These are phyloP conservation scores for Pseudisothecium myosuroides DNA, from an alignment of 225 moss, liverwort and hornwort genomes.

Conservation along the genomic window DNA sequence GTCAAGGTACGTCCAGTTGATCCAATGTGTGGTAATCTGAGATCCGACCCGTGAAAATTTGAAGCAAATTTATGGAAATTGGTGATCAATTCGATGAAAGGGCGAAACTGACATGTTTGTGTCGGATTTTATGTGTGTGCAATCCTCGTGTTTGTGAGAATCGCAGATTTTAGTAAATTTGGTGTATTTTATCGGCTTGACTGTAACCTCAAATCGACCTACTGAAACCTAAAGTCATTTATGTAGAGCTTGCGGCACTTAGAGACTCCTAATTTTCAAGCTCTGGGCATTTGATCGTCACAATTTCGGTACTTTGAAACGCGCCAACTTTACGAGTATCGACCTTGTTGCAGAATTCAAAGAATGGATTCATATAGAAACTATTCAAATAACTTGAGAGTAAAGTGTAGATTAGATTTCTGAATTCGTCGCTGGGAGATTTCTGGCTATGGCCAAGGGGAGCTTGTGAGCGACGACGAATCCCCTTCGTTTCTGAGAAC, in stretches of 20 bases:
- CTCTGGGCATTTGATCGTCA: too few species aligned
- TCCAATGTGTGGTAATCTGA: background rate
- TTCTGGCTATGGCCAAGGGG: background rate
- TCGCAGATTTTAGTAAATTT: background rate
- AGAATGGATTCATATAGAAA: background rate
- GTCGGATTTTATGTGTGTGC: background rate
- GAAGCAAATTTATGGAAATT: background rate
- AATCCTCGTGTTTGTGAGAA: background rate
- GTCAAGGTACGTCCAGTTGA: constrained; percentile 2
- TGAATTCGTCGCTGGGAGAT: background rate
- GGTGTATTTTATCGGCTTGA: background rate
- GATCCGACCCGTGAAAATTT: background rate
- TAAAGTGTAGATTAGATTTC: background rate
- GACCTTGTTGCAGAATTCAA: background rate
- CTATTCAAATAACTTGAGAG: background rate
- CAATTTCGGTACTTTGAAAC: background rate
- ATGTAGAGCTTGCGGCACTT: background rate
- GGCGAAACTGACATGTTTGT: background rate
- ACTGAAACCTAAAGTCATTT: background rate
- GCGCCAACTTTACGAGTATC: background rate
- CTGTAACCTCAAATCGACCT: background rate
- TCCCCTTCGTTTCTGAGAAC: background rate
- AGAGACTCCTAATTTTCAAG: background rate
- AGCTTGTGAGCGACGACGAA: background rate
- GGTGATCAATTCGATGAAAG: background rate